Percentiles rank a stretch among this genome's conserved stretches.
These are phyloP conservation scores for Sporobolus alterniflorus DNA, from an alignment of 202 grass and related monocot species.

Conservation along the genomic window DNA sequence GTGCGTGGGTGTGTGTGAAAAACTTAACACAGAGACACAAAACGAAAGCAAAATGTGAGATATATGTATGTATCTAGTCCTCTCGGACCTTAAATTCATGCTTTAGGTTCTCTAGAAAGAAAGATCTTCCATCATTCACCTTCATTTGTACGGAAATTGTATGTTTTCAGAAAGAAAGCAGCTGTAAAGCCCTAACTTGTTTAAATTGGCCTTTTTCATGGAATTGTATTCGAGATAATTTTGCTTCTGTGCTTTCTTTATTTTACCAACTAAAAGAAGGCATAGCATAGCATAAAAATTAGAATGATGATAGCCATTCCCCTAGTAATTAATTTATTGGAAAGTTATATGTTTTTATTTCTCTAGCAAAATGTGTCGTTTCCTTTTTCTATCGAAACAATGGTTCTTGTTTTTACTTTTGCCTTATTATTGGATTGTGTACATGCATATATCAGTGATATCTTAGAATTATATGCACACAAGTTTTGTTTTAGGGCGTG, in stretches of 20 bases:
- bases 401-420: too few relatives aligned
- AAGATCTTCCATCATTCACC: conserved; percentile 31
- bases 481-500: too few relatives aligned
- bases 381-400: too few relatives aligned
- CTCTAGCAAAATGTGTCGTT: too few relatives aligned
- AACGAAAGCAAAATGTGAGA: not conserved
- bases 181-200: conserved; percentile 29
- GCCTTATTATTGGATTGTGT: too few relatives aligned
- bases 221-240: conserved; percentile 4
- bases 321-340: too few relatives aligned
- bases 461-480: too few relatives aligned
- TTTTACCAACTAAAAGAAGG: conserved; percentile 4
- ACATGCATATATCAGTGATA: too few relatives aligned
- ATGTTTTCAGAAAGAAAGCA: not conserved
- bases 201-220: conserved; percentile 18
- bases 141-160: conserved; percentile 1
- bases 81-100: conserved; percentile 23
- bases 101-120: conserved; percentile 44
- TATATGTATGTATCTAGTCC: conserved; percentile 17
- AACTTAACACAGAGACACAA: conserved; percentile 34
- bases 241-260: not conserved
- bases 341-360: too few relatives aligned
- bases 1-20: conserved; percentile 27
- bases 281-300: not conserved
- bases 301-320: not conserved